Evolutionary conservation across 345 rosid genomes (phyloP), one percentile per base, ranked within the genome.

Genomic region (Lumnitzera littorea): DNA sequence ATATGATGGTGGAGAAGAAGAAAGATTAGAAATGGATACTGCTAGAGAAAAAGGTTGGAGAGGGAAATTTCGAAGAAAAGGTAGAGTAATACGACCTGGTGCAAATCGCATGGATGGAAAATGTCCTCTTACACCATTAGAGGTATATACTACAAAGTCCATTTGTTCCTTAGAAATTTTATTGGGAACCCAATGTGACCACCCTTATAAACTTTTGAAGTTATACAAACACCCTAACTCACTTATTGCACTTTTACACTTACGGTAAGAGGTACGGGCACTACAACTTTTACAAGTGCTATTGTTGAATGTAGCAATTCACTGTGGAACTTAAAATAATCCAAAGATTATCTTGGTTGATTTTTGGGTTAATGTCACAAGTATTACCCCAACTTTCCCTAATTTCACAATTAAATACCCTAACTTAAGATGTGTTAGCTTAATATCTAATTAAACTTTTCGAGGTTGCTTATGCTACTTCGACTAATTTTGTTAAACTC

Each of bases 21-120:
- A 90, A 83, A 94, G 78, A 64, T 81, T 3, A 48, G 96, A 94
- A 72, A 90, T 94, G 97, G 99, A 90, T 79, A 65, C 74, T 71
- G 96, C 97, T 57, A 78, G 96, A 57, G 99, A 94, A 78, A 84
- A 82, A 70, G 79, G 97, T 48, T 94, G 99, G 99, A 84, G 95
- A 76, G 97, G 99, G 60, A 94, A 94, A 73, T 90, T 94, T 62
- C 86, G 87, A 84, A 81, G 76, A 62, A 85, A 90, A 71, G 96
- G 99, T 53, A 81, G 96, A 70, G 84, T 90, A 60, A 86, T 87
- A 70, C 80, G 78, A 76, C 97, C 99, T 9, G 89, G 95, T 58
- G 95, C 83, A 72, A 94, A 90, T 68, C 90, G 99, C 3, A 61
- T 87, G 63, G 97, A 94, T 47, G 99, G 99, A 58, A 94, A 83